These are phyloP conservation scores for Pisolithus marmoratus DNA, from an alignment of 768 basidiomycete genomes.

Conservation along the genomic window DNA sequence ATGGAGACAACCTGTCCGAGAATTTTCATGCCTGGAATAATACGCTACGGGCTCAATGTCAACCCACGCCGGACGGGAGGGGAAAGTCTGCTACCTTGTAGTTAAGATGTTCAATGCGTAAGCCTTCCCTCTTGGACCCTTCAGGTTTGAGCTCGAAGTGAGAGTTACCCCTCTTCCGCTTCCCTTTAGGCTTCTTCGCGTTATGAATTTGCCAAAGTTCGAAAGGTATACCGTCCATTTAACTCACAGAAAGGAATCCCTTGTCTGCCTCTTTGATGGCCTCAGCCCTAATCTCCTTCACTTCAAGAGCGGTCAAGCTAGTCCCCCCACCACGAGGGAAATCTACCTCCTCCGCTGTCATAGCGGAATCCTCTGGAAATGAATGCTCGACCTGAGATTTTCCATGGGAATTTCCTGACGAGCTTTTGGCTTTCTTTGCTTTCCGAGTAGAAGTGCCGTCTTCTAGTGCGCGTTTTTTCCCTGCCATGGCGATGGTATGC, in stretches of 20 bases:
- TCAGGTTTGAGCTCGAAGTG: slow-evolving; percentile 32
- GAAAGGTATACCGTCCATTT: background rate
- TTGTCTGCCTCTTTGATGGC: slow-evolving; percentile 79
- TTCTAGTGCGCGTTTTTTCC: slow-evolving; percentile 59
- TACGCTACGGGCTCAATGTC: slow-evolving; percentile 43
- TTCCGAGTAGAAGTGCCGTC: slow-evolving; percentile 43
- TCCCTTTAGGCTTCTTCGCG: slow-evolving; percentile 31
- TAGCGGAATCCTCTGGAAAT: slow-evolving; percentile 30
- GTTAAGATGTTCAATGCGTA: slow-evolving; percentile 87
- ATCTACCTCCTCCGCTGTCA: slow-evolving; percentile 68
- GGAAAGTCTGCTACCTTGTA: slow-evolving; percentile 61
- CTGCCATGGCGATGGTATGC: slow-evolving; percentile 29
- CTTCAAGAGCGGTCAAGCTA: slow-evolving; percentile 80
- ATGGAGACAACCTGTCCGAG: slow-evolving; percentile 84
- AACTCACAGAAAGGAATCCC: slow-evolving; percentile 64
- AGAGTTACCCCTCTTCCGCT: slow-evolving; percentile 44
- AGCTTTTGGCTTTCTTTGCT: slow-evolving; percentile 57
- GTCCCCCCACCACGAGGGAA: slow-evolving; percentile 97
- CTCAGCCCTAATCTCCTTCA: slow-evolving; percentile 80
- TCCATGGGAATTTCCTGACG: slow-evolving; percentile 21
- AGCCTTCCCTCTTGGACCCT: slow-evolving; percentile 41
- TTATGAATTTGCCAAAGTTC: slow-evolving; percentile 30
- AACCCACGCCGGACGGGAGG: background rate
- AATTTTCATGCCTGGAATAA: slow-evolving; percentile 79
- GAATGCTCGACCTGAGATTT: slow-evolving; percentile 21